These are phyloP conservation scores for Trifolium repens DNA, from an alignment of 306 rosid genomes.

Conservation along the genomic window DNA sequence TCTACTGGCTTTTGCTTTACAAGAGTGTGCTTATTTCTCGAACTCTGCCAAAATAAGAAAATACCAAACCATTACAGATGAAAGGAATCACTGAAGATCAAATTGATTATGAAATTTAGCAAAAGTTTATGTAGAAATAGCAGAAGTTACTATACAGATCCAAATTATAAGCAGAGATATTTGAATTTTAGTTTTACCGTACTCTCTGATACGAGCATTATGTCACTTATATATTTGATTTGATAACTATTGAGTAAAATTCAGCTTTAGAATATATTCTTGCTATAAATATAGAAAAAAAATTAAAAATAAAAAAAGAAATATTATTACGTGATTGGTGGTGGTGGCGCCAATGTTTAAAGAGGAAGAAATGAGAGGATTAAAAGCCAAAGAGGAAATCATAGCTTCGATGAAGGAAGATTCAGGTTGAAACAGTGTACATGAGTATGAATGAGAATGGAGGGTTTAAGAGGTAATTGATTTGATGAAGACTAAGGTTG, in stretches of 20 bases:
- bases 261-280: not conserved
- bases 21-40: constrained; percentile 45
- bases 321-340: constrained; percentile 28
- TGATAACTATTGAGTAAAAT: not conserved
- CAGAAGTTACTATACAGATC: constrained; percentile 2
- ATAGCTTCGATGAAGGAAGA: constrained; percentile 34
- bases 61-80: constrained; percentile 6
- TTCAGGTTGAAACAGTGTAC: constrained; percentile 6
- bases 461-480: not conserved
- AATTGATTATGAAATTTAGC: not conserved
- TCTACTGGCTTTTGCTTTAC: constrained; percentile 40
- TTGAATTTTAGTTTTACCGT: no score
- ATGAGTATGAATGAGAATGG: not conserved
- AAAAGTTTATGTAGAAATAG: not conserved
- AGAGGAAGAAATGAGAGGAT: constrained; percentile 42
- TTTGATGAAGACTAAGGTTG: constrained; percentile 22
- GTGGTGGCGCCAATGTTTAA: constrained; percentile 5
- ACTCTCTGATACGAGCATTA: no score
- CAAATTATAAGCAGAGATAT: not conserved
- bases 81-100: constrained; percentile 12
- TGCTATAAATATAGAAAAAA: not conserved
- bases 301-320: not conserved
- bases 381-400: constrained; percentile 44
- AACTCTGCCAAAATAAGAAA: constrained; percentile 46
- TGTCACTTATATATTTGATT: no score